phyloP scores from a whole-genome alignment of 83 land plant genomes.

The Thuja plicata region DNA sequence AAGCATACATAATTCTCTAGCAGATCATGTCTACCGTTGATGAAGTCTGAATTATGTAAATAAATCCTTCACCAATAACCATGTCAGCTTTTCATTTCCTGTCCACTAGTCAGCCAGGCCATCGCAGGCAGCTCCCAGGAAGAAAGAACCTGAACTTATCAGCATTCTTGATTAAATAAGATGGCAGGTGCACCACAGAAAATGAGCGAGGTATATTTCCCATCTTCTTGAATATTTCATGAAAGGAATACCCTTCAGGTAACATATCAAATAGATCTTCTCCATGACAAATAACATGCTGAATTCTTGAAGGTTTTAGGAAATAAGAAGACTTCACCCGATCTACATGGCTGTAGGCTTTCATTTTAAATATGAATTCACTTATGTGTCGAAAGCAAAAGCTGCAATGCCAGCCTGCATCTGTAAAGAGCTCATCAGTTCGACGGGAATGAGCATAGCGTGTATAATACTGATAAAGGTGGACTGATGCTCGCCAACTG shows the following conservation, averaged over 20 bases:
- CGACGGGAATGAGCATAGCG: slow-evolving; percentile 65
- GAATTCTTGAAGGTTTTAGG: slow-evolving; percentile 54
- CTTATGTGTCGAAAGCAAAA: slow-evolving; percentile 78
- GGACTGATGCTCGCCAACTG: slow-evolving; percentile 81
- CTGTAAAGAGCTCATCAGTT: slow-evolving; percentile 58
- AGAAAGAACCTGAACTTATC: slow-evolving; percentile 67
- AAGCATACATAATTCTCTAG: background rate
- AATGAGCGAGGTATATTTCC: slow-evolving; percentile 64
- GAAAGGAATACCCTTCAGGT: slow-evolving; percentile 82
- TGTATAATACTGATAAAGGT: slow-evolving; percentile 41
- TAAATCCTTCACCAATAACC: background rate
- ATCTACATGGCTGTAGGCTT: slow-evolving; percentile 89
- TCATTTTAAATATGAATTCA: slow-evolving; percentile 87
- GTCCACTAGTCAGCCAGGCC: slow-evolving; percentile 5
- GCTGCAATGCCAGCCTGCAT: slow-evolving; percentile 99
- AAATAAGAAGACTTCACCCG: slow-evolving; percentile 47
- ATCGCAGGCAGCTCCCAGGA: slow-evolving; percentile 68
- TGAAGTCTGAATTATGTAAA: background rate
- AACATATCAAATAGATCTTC: slow-evolving; percentile 86
- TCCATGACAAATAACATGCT: slow-evolving; percentile 69
- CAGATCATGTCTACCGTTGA: background rate
- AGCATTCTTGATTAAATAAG: slow-evolving; percentile 60
- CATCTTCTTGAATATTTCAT: slow-evolving; percentile 68
- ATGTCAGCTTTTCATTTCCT: background rate
- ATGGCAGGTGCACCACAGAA: slow-evolving; percentile 80